Base-by-base conservation (phyloP, 2,329 filamentous ascomycete genomes). In the Ophiostoma australiae region DNA sequence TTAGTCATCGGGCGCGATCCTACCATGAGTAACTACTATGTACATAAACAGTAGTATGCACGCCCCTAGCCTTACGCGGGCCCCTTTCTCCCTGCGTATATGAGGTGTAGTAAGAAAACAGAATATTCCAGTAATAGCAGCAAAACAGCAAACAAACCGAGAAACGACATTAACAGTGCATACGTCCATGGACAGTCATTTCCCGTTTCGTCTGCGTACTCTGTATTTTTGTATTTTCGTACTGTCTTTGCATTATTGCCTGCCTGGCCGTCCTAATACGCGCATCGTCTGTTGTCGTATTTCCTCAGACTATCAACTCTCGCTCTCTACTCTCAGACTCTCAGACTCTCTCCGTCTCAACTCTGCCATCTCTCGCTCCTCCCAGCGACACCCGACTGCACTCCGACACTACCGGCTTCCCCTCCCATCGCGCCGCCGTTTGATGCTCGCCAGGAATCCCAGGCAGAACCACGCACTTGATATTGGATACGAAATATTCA, bases 361-460 rank as follows among this genome's bases (percentile, higher is more conserved):
- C 17, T 20, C 17, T 48, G 4, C 44, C 17, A 1, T n/a, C 44
- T 48, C 7, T 7, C 8, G 3, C n/a, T 58, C 52, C 27, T 58
- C 15, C 17, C 44, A n/a, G 44, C 44, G 52, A 27, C 8, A 27
- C 52, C 3, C 23, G 27, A 31, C 27, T 31, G 27, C 27, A 4
- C 7, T 27, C 5, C 10, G n/a, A 58, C 52, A 5, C 52, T 58
- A 13, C 15, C 10, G n/a, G 13, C 7, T 4, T 13, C 10, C 10
- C 10, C 39, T 20, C 15, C 33, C 55, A 71, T 35, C 66, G 66
- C 58, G 63, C 61, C 31, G 68, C 61, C 65, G 63, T 68, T 68
- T 70, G 71, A 70, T 68, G 67, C 68, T 68, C 68, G 48, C 70
- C 63, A 68, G 70, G 68, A 72, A 69, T 5, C 37, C 37, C 37